phyloP scores from a whole-genome alignment of 1,284 basidiomycete species.

The Cryptococcus sp. region DNA sequence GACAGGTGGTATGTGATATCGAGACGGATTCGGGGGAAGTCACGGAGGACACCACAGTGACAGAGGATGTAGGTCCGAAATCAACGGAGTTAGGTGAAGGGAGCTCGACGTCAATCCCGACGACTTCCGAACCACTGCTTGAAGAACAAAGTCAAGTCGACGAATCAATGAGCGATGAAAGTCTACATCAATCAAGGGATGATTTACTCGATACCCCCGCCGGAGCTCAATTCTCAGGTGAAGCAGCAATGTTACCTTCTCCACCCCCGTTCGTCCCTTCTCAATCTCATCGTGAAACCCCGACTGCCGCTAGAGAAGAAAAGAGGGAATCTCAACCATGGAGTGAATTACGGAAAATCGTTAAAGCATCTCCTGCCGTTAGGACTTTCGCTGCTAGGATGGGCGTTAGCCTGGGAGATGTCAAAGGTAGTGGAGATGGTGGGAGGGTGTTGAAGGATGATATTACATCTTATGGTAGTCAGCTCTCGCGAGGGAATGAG shows the following conservation, averaged over 20 bases:
- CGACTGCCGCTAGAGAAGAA: background rate
- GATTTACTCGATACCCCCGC: conserved; percentile 17
- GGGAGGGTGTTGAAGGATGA: conserved; percentile 64
- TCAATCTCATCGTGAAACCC: background rate
- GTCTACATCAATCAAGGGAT: conserved; percentile 12
- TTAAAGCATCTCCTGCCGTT: conserved; percentile 37
- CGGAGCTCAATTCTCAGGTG: conserved; percentile 31
- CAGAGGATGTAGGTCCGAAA: too few relatives aligned
- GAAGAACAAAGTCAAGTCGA: too few relatives aligned
- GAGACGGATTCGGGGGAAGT: conserved; percentile 56
- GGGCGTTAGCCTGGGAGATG: conserved; percentile 40
- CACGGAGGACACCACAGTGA: too few relatives aligned
- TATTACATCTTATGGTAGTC: conserved; percentile 61
- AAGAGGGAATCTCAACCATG: background rate
- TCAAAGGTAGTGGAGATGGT: conserved; percentile 58
- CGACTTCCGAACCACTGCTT: background rate
- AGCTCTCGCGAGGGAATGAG: background rate
- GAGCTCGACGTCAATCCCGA: background rate
- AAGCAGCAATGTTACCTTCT: conserved; percentile 34
- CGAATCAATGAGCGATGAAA: background rate
- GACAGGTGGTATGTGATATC: conserved; percentile 74
- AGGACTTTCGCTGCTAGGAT: conserved; percentile 33
- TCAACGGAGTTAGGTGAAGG: background rate
- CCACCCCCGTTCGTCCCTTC: background rate
- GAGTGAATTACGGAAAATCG: conserved; percentile 8